Percentiles rank a stretch among this genome's conserved stretches.
Evolutionary conservation across 164 flowering plant species (phyloP).

Genomic region (Magnolia kwangsiensis): DNA sequence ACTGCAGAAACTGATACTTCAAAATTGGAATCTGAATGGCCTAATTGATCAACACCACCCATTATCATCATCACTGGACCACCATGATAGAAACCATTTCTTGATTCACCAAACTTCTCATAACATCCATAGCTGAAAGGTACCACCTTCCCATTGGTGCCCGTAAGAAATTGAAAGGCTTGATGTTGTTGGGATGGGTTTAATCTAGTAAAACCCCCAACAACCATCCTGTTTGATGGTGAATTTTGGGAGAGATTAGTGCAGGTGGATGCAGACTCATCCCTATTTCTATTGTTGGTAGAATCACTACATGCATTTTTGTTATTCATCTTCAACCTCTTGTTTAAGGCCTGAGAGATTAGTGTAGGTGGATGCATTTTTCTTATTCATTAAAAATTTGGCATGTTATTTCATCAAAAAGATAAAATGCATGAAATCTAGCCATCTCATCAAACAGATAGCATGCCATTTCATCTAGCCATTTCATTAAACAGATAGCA

Average conservation of each 20-base stretch:
- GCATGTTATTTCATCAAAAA: too few relatives aligned
- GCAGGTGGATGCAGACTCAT: slow-evolving; percentile 51
- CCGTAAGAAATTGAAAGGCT: slow-evolving; percentile 16
- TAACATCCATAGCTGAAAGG: slow-evolving; percentile 11
- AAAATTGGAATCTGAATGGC: slow-evolving; percentile 40
- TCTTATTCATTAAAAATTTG: too few relatives aligned
- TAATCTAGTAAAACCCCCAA: slow-evolving; percentile 16
- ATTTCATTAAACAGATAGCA: too few relatives aligned
- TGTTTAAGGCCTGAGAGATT: slow-evolving; percentile 4
- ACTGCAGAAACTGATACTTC: slow-evolving; percentile 36
- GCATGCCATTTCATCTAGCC: too few relatives aligned
- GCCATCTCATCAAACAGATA: too few relatives aligned
- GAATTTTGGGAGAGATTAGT: slow-evolving; percentile 52
- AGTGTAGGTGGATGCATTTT: too few relatives aligned
- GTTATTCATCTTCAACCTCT: slow-evolving; percentile 9
- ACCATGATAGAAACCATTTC: slow-evolving; percentile 10
- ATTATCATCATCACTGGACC: slow-evolving; percentile 9
- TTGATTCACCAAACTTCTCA: slow-evolving; percentile 12
- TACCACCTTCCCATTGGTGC: slow-evolving; percentile 12
- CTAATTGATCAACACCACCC: too few relatives aligned
- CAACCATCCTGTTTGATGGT: slow-evolving; percentile 18
- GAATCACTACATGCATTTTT: slow-evolving; percentile 41
- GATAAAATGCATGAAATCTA: too few relatives aligned
- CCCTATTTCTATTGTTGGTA: slow-evolving; percentile 33
- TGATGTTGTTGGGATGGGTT: slow-evolving; percentile 12